These are phyloP conservation scores for Pseudogymnoascus sp. DNA, from an alignment of 2,329 filamentous ascomycete genomes.

Conservation along the genomic window DNA sequence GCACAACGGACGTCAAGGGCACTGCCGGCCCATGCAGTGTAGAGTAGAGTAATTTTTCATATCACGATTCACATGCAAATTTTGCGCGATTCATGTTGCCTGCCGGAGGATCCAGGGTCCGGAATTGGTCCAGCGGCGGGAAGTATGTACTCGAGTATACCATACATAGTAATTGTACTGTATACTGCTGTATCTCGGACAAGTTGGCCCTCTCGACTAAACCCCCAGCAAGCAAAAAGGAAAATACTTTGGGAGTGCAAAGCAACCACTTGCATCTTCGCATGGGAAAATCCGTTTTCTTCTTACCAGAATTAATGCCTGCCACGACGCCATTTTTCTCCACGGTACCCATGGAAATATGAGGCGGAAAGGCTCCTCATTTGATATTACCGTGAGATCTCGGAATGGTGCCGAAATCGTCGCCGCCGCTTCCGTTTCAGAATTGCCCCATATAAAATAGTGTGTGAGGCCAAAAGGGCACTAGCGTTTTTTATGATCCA, in stretches of 20 bases:
- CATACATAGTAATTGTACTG: not conserved
- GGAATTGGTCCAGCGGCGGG: not conserved
- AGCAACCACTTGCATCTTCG: not conserved
- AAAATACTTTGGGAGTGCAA: not conserved
- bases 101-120: constrained; percentile 2
- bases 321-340: not conserved
- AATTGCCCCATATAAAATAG: not conserved
- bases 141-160: not conserved
- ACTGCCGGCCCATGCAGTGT: not conserved
- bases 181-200: not conserved
- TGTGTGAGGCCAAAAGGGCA: not conserved
- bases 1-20: not conserved
- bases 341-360: not conserved
- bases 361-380: not conserved
- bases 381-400: not conserved
- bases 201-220: not conserved
- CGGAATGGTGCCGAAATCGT: constrained; percentile 2
- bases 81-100: constrained; percentile 2
- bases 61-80: constrained; percentile 4
- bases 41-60: not conserved
- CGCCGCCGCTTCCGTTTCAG: constrained; percentile 2
- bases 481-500: not conserved
- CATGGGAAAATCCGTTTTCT: not conserved
- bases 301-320: constrained; percentile 2
- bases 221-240: not conserved